Base-by-base conservation (phyloP, 1,139 yeast species). In the Lodderomyces jiufengensis region DNA sequence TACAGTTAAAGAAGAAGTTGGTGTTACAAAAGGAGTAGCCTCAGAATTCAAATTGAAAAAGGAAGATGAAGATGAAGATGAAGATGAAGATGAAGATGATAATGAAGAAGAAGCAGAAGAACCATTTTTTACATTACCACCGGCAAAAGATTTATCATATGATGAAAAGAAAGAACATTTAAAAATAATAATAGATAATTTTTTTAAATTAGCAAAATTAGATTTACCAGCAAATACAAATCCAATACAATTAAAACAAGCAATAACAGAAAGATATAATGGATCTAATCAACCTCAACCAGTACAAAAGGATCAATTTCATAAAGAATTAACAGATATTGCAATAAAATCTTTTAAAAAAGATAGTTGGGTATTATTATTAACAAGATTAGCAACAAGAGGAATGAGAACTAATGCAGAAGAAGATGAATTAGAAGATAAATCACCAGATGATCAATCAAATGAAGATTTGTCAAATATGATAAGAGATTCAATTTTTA, bases 371-470 rank as follows among this genome's bases (percentile, higher is more conserved):
- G 61, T 85, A 12, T 66, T 80, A 9, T 54, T 90, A n/a, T 64
- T 87, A 27, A 76, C 88, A 1, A 66, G 97, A 49, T 61, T 88
- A 33, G 84, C 94, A 0, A 82, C 95, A 0, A 66, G 97, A 47
- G 97, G 96, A 0, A 67, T 85, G 54, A 63, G 65, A 38, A 45
- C 61, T 5, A 43, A 57, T 10, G 59, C 46, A 7, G 31, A 47
- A 6, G 49, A 47, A 14, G 48, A 47, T 8, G 51, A 42, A 2
- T 49, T 49, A 7, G 53, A 54, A 9, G 59, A 51, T 2, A 48
- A 50, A 4, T 49, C 51, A 4, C 47, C 49, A 3, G 57, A 51
- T 38, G 43, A 45, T 14, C 34, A 38, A 11, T 48, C 47, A 20
- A 57, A 60, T 29, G 57, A 61, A 13, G 72, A 64, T 38, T 57